phyloP scores from a whole-genome alignment of 768 basidiomycete genomes.

The Trametes cingulata region DNA sequence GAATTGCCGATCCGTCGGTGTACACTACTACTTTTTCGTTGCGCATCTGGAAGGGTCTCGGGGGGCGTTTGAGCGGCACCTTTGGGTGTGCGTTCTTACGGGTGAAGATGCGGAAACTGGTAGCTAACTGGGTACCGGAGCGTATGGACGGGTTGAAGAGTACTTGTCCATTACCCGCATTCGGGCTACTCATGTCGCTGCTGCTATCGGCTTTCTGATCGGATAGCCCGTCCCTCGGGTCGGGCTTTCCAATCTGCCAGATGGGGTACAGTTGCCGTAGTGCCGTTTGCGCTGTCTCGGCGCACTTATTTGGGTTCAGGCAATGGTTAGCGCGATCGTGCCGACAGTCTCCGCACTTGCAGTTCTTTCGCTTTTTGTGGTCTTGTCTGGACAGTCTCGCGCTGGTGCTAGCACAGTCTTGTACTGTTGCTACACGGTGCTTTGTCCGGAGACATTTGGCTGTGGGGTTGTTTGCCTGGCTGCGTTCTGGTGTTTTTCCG shows the following conservation, averaged over 20 bases:
- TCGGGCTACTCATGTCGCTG: not conserved
- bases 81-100: too few relatives aligned
- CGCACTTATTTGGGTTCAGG: not conserved
- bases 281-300: not conserved
- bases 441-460: not conserved
- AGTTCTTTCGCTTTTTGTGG: not conserved
- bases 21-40: not conserved
- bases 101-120: not conserved
- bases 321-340: not conserved
- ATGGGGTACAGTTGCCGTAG: not conserved
- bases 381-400: not conserved
- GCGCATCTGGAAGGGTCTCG: not conserved
- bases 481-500: not conserved
- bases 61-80: not conserved
- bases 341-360: not conserved
- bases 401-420: not conserved
- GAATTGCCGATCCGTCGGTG: not conserved
- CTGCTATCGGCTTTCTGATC: not conserved
- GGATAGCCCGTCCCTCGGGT: not conserved
- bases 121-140: not conserved
- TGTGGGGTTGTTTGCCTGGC: not conserved
- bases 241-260: not conserved
- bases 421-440: not conserved
- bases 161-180: not conserved
- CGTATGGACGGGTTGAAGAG: not conserved